Base-by-base conservation (phyloP, 345 rosid genomes). In the Sapria himalayana region DNA sequence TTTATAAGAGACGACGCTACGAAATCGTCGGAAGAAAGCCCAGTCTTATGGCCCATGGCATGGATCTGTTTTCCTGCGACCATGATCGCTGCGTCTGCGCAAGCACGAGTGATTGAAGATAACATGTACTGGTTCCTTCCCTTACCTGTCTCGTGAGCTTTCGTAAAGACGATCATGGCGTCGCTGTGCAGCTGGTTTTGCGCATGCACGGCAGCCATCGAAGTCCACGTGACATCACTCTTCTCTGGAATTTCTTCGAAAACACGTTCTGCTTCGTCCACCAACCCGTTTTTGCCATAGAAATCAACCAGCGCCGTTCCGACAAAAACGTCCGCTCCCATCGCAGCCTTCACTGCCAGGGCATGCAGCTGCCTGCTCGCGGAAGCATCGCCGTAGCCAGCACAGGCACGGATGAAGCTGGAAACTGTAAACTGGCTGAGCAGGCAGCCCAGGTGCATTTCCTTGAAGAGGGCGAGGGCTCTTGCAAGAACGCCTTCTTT, bases 181-280 rank as follows among this genome's bases (percentile, higher is more conserved):
- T 84, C 79, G 63, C 74, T 86, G 25, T 63, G 73, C 12, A 64
- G 59, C 57, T 67, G 72, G 61, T 64, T 84, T 50, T 70, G 75
- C 50, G 75, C 92, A 48, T 60, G 77, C 22, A 85, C 86, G 5
- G 85, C 52, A 18, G 71, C 60, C 81, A 82, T 70, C 23, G 86
- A 82, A 66, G 84, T 89, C 93, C 98, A 89, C 12, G 85, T 70
- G 15, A 76, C 93, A 23, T 37, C 78, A 43, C 59, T 76, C 63
- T 46, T 79, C 54, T 74, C 79, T 19, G 39, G 58, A 74, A 89
- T 65, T 34, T 14, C 63, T 50, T 71, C 68, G 11, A 89, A 82
- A 58, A 79, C 69, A 33, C 20, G 22, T 15, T 43, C 43, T 0
- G 92, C 79, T 0, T 73, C 81, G 15, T 39, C 49, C 15, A 79